Evolutionary conservation across 345 rosid genomes (phyloP), one percentile per base, ranked within the genome.

Genomic region (Gynandropsis gynandra): DNA sequence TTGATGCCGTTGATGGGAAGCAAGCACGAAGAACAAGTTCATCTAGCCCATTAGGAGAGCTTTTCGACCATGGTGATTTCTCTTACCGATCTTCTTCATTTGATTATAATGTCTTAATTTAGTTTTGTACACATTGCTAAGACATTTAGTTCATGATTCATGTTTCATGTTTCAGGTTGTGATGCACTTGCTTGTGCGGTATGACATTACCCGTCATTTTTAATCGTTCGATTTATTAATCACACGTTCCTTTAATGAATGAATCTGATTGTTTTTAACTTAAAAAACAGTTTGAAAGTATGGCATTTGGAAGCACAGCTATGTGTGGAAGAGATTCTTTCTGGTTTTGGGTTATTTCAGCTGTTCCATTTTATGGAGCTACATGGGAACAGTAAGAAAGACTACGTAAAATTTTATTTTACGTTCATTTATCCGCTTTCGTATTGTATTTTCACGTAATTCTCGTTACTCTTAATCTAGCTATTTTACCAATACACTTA

Each of bases 171-270:
- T 73, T 66, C 79, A 89, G 97, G 97, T 45, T 92, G 98, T 15
- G 98, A 92, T 77, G 98, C 98, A 0, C 98, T 87, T 66, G 98
- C 88, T 33, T 92, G 98, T 75, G 98, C 95, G 67, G 97, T 89
- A 78, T 58, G 85, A 56, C n/a, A 42, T 56, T 59, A 16, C 60
- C 42, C 34, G 18, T 40, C 3, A 10, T 16, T 11, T 1, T 42
- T 45, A 8, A 9, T 10, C 10, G n/a, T 46, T 20, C 47, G 14
- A 16, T 21, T n/a, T 12, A 37, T 21, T 38, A 10, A 12, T 18
- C 13, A n/a, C 16, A 27, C 19, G 10, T 7, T 13, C 19, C 17
- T 20, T 18, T 1, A 36, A 42, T 33, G 29, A 24, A 24, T 21
- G 17, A 5, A 16, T 17, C 7, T 62, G 37, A 60, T 62, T 65